A percentile compares a stretch with the other conserved stretches of the same genome.
These are phyloP conservation scores for Sarocladium oryzae DNA, from an alignment of 2,329 filamentous ascomycete genomes.

Conservation along the genomic window DNA sequence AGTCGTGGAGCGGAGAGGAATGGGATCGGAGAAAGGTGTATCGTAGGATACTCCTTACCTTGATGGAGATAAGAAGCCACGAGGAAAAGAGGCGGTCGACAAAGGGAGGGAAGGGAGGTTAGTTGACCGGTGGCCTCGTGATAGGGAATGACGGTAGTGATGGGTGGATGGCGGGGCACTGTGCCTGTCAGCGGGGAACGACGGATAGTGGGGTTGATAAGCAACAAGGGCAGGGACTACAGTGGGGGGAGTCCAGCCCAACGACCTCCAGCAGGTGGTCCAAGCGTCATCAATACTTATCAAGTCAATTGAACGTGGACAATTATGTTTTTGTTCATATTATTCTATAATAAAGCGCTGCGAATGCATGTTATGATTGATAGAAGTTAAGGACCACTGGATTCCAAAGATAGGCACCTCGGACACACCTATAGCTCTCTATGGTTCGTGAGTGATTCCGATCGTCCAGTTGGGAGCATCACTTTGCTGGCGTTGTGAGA, in stretches of 20 bases:
- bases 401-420: no score
- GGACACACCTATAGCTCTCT: no score
- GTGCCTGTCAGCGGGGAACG: neutral
- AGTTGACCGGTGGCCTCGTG: neutral
- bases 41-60: neutral
- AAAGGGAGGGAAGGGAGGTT: neutral
- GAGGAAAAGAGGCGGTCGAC: neutral
- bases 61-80: no score
- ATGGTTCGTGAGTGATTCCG: no score
- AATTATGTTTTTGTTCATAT: no score
- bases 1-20: neutral
- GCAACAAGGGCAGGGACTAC: neutral
- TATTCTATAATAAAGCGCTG: no score
- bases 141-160: neutral
- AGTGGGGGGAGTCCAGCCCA: constrained; percentile 3
- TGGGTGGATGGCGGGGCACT: neutral
- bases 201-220: constrained; percentile 7
- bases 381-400: no score
- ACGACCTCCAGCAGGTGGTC: neutral
- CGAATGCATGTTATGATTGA: no score
- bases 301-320: no score
- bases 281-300: neutral
- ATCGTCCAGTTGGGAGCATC: no score
- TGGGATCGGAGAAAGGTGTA: neutral
- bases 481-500: no score